Percentiles rank a stretch among this genome's conserved stretches.
These are phyloP conservation scores for Neonectria faginata DNA, from an alignment of 2,329 filamentous ascomycete species.

Conservation along the genomic window DNA sequence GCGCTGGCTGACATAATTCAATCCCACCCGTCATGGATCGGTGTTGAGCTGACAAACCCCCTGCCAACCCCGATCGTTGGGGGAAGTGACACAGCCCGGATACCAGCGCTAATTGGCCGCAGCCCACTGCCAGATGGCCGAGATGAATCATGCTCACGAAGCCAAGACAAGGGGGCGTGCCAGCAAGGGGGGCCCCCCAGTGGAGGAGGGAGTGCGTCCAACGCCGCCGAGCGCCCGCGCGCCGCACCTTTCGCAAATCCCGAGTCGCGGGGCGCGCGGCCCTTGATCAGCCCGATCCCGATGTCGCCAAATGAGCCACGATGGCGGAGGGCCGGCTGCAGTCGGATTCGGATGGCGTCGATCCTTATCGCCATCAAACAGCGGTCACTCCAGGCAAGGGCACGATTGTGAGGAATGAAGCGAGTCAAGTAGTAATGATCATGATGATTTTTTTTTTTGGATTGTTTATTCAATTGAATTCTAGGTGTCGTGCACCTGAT, in stretches of 20 bases:
- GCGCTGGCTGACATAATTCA: slow-evolving; percentile 7
- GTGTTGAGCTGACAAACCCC: slow-evolving; percentile 22
- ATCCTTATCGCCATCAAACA: slow-evolving; percentile 4
- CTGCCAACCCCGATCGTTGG: slow-evolving; percentile 7
- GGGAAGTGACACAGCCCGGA: neutral
- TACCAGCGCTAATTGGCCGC: neutral
- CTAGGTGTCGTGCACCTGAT: slow-evolving; percentile 18
- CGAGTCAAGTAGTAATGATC: neutral
- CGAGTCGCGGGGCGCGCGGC: slow-evolving; percentile 1
- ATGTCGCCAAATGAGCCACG: neutral
- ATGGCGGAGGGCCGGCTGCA: neutral
- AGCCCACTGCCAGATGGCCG: neutral
- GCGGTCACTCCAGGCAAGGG: slow-evolving; percentile 30
- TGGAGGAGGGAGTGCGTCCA: neutral
- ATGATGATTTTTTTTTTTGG: slow-evolving; percentile 21
- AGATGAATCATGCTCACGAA: slow-evolving; percentile 1
- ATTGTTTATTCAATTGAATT: slow-evolving; percentile 38
- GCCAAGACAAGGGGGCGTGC: neutral
- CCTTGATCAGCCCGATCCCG: neutral
- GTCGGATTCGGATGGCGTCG: slow-evolving; percentile 7
- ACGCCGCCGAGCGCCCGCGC: neutral
- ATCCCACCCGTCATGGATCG: slow-evolving; percentile 1
- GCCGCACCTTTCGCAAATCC: neutral
- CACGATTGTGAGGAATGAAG: slow-evolving; percentile 15
- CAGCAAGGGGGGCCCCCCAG: neutral